Percentiles rank a stretch among this genome's conserved stretches.
phyloP scores from a whole-genome alignment of 1,139 yeast genomes.

The Nakaseomyces glabratus region DNA sequence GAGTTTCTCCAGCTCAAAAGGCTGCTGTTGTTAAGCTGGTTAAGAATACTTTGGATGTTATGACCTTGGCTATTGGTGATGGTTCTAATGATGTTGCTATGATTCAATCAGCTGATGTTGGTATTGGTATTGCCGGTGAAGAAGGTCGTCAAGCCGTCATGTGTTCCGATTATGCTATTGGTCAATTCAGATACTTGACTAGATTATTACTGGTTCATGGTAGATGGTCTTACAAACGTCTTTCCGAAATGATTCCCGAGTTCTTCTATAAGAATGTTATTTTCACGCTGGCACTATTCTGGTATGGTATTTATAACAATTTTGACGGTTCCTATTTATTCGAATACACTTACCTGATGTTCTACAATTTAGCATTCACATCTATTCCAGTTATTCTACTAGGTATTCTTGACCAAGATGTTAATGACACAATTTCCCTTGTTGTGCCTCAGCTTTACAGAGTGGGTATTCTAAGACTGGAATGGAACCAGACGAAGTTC shows the following conservation, averaged over 20 bases:
- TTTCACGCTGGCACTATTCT: conserved; percentile 78
- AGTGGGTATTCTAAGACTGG: conserved; percentile 71
- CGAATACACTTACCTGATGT: conserved; percentile 86
- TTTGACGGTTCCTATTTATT: conserved; percentile 89
- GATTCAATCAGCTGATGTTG: conserved; percentile 97
- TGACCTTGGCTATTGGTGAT: conserved; percentile 93
- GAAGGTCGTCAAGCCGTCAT: conserved; percentile 98
- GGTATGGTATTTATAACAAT: conserved; percentile 81
- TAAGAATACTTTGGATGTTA: conserved; percentile 66
- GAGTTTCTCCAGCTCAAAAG: conserved; percentile 96
- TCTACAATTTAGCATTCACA: conserved; percentile 89
- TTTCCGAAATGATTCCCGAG: conserved; percentile 89
- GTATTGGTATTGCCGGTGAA: conserved; percentile 97
- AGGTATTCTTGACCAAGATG: conserved; percentile 92
- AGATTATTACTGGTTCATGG: conserved; percentile 84
- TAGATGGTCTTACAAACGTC: conserved; percentile 87
- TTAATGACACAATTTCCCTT: conserved; percentile 67
- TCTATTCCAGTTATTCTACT: conserved; percentile 86
- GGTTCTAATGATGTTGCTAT: conserved; percentile 98
- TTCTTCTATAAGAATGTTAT: conserved; percentile 89
- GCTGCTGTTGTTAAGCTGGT: conserved; percentile 93
- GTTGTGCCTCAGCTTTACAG: conserved; percentile 87
- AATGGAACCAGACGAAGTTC: conserved; percentile 74
- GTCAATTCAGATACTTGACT: conserved; percentile 80
- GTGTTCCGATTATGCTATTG: conserved; percentile 96